Base-by-base conservation (phyloP, 148 eudicot genomes). In the Oxyria digyna region DNA sequence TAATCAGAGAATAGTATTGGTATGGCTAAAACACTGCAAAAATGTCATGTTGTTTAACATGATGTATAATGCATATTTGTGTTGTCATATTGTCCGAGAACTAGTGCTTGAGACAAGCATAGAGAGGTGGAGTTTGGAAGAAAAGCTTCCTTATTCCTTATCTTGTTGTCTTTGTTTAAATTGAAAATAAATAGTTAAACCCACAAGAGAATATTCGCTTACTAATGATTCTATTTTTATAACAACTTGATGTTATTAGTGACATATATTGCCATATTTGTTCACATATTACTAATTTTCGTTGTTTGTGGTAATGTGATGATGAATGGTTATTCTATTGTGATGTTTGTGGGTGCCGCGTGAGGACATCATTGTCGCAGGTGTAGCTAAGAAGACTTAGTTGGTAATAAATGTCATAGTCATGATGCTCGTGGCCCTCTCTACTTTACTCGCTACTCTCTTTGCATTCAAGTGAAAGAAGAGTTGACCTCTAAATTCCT, bases 71-170 rank as follows among this genome's bases (percentile, higher is more conserved):
- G 73, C 84, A 4, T 90, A 75, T 78, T 76, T 93, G 71, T 87
- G 73, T 55, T 93, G 97, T 70, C 95, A 89, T 76, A 64, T 93
- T 42, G 91, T 91, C 67, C 74, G 89, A 72, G 98, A 89, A 75
- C 78, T 90, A 48, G 70, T 89, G 62, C 78, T 86, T 68, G 84
- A 96, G 33, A 84, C 88, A 6, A 96, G 89, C 83, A 85, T 93
- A 42, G 24, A 80, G 41, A 87, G 73, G 74, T 86, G 92, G 95
- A 65, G 85, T 8, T 62, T 79, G 35, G 97, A 93, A 80, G 98
- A 97, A 68, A 86, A 79, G 73, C 87, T 93, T 71, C 96, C 97
- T 12, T 93, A n/a, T n/a, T n/a, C n/a, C n/a, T n/a, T n/a, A n/a
- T n/a, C n/a, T 87, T 69, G 78, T 83, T 62, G 92, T 87, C 71